Evolutionary conservation across 2,329 filamentous ascomycete species (phyloP), one percentile per base, ranked within the genome.

Genomic region (Harringtonia lauricola): DNA sequence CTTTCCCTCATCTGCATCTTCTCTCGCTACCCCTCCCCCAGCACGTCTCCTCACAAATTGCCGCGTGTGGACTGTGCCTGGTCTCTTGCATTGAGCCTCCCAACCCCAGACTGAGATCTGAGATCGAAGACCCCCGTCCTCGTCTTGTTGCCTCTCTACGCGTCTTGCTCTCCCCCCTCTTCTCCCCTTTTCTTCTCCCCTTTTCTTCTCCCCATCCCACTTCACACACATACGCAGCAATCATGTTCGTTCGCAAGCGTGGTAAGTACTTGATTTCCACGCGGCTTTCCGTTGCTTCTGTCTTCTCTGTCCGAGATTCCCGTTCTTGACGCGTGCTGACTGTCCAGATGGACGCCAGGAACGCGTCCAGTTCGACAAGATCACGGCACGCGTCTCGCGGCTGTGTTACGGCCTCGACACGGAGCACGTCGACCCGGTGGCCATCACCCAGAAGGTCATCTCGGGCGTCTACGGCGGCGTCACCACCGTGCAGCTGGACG

Each of bases 281-380:
- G n/a, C n/a, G n/a, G n/a, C n/a, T n/a, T 29, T 12, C 5, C 12
- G 21, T 36, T 9, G 10, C n/a, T 29, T 10, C n/a, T 5, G n/a
- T 15, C 3, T 28, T 21, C 29, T 17, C 17, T 34, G 12, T 14
- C 19, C n/a, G 14, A 24, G 18, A 13, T 22, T 17, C 17, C 26
- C n/a, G 9, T 17, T 21, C 12, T 22, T 22, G 9, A 2, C 22
- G 2, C 14, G 4, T 31, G 19, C 43, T 45, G 24, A 45, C 21
- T 19, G 10, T 15, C 12, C 44, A 96, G 92, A 98, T 77, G 90
- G 90, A 70, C 92, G 92, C 74, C 95, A 96, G 74, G 92, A 98
- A 77, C 92, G 92, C 66, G 92, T 98, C 53, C 92, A 98, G 66
- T 98, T 98, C 72, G 92, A 98, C 76, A 98, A 98, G 74, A 98